phyloP scores from a whole-genome alignment of 2,329 filamentous ascomycete genomes.

The Cadophora malorum region DNA sequence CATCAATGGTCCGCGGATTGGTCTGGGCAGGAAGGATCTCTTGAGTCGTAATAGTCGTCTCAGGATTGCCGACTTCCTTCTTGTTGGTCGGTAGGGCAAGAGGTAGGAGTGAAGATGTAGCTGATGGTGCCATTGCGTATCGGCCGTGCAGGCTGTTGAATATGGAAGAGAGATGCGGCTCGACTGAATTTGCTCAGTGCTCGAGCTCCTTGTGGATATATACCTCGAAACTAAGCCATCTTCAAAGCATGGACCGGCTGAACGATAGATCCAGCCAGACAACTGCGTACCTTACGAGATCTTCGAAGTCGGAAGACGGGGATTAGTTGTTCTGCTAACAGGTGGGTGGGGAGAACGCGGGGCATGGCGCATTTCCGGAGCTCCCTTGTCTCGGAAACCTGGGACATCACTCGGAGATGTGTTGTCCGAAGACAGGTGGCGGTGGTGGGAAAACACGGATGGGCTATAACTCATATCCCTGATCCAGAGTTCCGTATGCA shows the following conservation, averaged over 20 bases:
- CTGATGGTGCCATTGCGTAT: neutral
- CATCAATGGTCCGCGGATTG: conserved; percentile 31
- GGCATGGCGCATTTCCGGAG: neutral
- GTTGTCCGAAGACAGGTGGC: neutral
- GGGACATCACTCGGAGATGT: neutral
- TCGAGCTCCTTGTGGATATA: neutral
- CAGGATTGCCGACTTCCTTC: neutral
- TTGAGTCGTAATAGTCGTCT: neutral
- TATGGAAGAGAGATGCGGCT: neutral
- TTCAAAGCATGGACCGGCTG: neutral
- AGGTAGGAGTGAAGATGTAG: neutral
- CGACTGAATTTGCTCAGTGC: neutral
- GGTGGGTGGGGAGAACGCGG: neutral
- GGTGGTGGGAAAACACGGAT: too few relatives aligned
- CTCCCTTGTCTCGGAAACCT: neutral
- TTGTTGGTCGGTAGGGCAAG: neutral
- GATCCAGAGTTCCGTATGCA: neutral
- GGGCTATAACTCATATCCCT: neutral
- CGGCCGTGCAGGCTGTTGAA: neutral
- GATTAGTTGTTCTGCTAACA: neutral
- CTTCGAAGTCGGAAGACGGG: neutral
- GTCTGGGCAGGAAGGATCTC: neutral
- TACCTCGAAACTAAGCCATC: neutral
- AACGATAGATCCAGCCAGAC: neutral
- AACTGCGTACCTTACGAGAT: neutral